These are phyloP conservation scores for Gloeopeniophorella convolvens DNA, from an alignment of 768 basidiomycete species.

Conservation along the genomic window DNA sequence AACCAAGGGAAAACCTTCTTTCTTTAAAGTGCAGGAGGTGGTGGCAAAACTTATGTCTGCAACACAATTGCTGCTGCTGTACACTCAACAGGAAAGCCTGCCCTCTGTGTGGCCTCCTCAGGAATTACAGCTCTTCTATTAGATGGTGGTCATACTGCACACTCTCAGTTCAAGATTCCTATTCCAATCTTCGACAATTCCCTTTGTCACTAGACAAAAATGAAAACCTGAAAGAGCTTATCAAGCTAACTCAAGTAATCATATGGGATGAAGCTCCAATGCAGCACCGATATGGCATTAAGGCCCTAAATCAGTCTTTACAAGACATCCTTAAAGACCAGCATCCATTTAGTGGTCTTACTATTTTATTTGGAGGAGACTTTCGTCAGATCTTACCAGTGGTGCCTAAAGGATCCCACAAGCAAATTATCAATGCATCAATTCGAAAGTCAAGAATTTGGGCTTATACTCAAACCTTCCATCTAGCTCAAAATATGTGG, in stretches of 20 bases:
- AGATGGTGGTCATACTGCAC: slow-evolving; percentile 38
- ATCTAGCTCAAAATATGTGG: not conserved
- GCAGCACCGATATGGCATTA: slow-evolving; percentile 32
- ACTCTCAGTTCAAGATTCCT: slow-evolving; percentile 45
- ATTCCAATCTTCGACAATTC: slow-evolving; percentile 29
- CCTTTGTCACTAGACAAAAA: slow-evolving; percentile 31
- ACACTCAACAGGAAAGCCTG: slow-evolving; percentile 5
- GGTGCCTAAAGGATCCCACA: too few relatives aligned
- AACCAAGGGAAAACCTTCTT: slow-evolving; percentile 31
- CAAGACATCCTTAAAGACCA: slow-evolving; percentile 29
- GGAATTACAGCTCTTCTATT: slow-evolving; percentile 44
- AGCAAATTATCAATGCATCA: too few relatives aligned
- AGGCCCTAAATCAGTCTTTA: slow-evolving; percentile 35
- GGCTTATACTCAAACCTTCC: too few relatives aligned
- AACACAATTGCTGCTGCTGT: slow-evolving; percentile 25
- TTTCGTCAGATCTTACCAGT: slow-evolving; percentile 44
- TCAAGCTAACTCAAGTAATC: slow-evolving; percentile 29
- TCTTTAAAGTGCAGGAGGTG: slow-evolving; percentile 38
- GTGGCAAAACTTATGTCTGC: slow-evolving; percentile 43
- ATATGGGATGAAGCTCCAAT: slow-evolving; percentile 41
- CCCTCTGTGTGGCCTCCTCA: slow-evolving; percentile 45
- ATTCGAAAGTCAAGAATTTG: too few relatives aligned
- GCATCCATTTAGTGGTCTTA: slow-evolving; percentile 38
- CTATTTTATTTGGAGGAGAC: slow-evolving; percentile 44
- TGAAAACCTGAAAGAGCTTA: slow-evolving; percentile 27